Base-by-base conservation (phyloP, 164 flowering plant genomes). In the Magnolia sinica region DNA sequence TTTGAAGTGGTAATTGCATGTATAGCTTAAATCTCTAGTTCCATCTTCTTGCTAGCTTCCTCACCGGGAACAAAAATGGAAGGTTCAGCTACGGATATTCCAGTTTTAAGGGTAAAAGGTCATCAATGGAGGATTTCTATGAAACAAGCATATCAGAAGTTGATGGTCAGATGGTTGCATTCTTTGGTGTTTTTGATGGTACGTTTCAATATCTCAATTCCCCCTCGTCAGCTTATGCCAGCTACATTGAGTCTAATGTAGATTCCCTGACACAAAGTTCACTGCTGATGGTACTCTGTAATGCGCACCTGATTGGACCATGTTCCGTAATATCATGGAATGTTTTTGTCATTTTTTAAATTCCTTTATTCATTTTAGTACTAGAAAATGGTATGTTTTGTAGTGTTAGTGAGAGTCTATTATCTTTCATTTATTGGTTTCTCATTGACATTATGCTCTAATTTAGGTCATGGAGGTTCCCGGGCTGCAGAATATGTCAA, bases 111-210 rank as follows among this genome's bases (percentile, higher is more conserved):
- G 97, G 97, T 52, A 92, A 90, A 84, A 83, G 97, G 74, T 50
- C 88, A 64, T 86, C 95, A 27, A 91, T 92, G 97, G 97, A 92
- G 82, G 97, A 92, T 79, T 92, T 80, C 81, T 91, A 80, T 77
- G 95, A 92, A 79, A 87, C 92, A 73, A 85, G 86, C 65, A 86
- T 89, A 78, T 85, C 89, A 6, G 93, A 90, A 77, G 83, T 92
- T 71, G 88, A 91, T 84, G 97, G 97, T 72, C 90, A 92, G 80
- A 86, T 89, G 91, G 92, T 90, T 80, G 93, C 91, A 16, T 88
- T 90, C 68, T 92, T 92, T 81, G 97, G 91, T 71, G 93, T 92
- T 80, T 92, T 82, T 86, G 97, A 92, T 78, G 97, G 97, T 92
- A 88, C 24, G 76, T 55, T 66, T 29, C 66, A n/a, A 27, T 7